Base-by-base conservation (phyloP, 768 basidiomycete species). In the Suillus variegatus region DNA sequence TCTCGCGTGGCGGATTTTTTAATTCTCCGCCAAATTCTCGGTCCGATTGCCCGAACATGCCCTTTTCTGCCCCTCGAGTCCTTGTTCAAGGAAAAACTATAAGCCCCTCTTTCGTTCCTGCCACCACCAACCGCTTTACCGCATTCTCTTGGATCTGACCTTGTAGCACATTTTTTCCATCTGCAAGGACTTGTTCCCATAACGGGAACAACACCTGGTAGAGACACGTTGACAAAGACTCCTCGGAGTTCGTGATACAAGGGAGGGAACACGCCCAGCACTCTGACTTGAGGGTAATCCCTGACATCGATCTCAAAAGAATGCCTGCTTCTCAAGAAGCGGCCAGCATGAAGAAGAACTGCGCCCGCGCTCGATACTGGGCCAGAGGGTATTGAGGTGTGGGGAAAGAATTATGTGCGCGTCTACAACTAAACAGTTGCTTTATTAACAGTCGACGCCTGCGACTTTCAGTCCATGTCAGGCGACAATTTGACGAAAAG, bases 1-100 rank as follows among this genome's bases (percentile, higher is more conserved):
- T 65, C 67, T 76, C 75, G 72, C 75, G 75, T 76, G 75, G 75
- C 13, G 63, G 67, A 68, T 66, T 66, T 71, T 55, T 72, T 71
- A 63, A 8, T 69, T 47, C 55, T 70, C 71, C 69, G 69, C 63
- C 64, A 64, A 61, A 64, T 13, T 64, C 13, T 60, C 67, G 67
- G 67, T 25, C 65, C 67, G 67, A 60, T 20, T 25, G 4, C 8
- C 63, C 58, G 56, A 10, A 18, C 18, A 16, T 20, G 18, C 52
- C 52, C 28, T 13, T 41, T 38, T 16, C 28, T 28, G n/a, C 20
- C 32, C 32, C 32, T 32, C 6, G 32, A 20, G 18, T 22, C 57
- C 57, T 41, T 58, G 36, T 58, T 35, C 38, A 58, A 20, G 57
- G 57, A 28, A 60, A 60, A 60, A 60, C 57, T 18, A 55, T 35